Conservation (phyloP, 805 yeast genomes). For the Ogataea pini region DNA sequence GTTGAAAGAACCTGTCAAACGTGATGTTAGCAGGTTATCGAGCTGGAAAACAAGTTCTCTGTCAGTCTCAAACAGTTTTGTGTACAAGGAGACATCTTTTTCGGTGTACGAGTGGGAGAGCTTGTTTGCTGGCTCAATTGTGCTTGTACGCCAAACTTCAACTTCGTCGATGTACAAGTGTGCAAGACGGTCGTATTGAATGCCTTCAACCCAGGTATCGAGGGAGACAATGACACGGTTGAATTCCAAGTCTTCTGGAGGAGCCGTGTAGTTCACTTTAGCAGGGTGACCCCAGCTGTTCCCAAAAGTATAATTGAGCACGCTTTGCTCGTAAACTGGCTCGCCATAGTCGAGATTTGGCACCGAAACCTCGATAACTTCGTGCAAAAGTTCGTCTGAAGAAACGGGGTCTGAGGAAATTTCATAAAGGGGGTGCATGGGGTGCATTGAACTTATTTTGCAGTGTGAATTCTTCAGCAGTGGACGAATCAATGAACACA, state of each 20-base stretch:
- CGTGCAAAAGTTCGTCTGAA: slow-evolving; percentile 19
- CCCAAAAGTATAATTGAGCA: slow-evolving; percentile 53
- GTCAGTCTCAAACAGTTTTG: slow-evolving; percentile 47
- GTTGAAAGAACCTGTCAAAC: slow-evolving; percentile 62
- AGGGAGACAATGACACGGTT: slow-evolving; percentile 56
- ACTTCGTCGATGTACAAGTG: slow-evolving; percentile 62
- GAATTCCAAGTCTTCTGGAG: slow-evolving; percentile 44
- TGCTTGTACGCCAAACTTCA: slow-evolving; percentile 82
- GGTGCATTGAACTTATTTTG: slow-evolving; percentile 3
- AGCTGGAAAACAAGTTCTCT: slow-evolving; percentile 55
- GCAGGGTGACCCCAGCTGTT: slow-evolving; percentile 63
- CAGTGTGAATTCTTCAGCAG: background rate
- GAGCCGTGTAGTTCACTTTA: slow-evolving; percentile 42
- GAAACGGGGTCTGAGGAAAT: background rate
- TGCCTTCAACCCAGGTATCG: slow-evolving; percentile 54
- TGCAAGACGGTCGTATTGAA: slow-evolving; percentile 66
- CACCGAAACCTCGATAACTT: slow-evolving; percentile 35
- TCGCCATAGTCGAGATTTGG: slow-evolving; percentile 33
- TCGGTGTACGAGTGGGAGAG: slow-evolving; percentile 48
- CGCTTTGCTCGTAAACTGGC: slow-evolving; percentile 41
- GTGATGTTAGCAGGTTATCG: slow-evolving; percentile 58
- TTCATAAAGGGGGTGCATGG: background rate
- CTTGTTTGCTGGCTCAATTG: slow-evolving; percentile 71
- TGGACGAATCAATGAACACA: background rate
- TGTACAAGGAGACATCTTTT: slow-evolving; percentile 66